Evolutionary conservation across 2,329 filamentous ascomycete genomes (phyloP), one percentile per base, ranked within the genome.

Genomic region (Aspergillus ochraceus): DNA sequence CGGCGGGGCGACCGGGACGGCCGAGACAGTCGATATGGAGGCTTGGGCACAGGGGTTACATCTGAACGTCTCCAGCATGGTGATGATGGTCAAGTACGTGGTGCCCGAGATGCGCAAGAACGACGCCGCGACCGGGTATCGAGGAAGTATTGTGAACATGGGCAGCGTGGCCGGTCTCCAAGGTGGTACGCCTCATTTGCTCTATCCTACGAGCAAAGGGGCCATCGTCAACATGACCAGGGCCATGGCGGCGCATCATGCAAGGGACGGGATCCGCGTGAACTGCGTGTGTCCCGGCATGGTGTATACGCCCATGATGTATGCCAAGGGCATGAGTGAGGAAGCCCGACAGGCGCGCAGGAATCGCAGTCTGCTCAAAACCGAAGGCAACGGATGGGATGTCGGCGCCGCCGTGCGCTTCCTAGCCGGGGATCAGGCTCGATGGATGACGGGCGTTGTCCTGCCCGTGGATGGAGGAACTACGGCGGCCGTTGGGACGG

Each of bases 61-160:
- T 49, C 75, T 88, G 51, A 90, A 90, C 66, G 84, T 90, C 4
- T 81, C 80, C 4, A 86, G 83, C 65, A 89, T 89, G 86, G 82
- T 89, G 30, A 76, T 83, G 57, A 88, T 89, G 85, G 77, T 78
- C 19, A 87, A 88, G 66, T 83, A 84, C 64, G 81, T 81, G 0
- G 82, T 90, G 30, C 87, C 86, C 0, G 81, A 76, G 3, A 89
- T 89, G 86, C 62, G 64, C 24, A 78, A 77, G 57, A 87, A 88
- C 57, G 74, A 79, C 6, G 77, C 77, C 0, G 77, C 81, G 39
- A 67, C 74, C 55, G 64, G 61, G 29, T 58, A 58, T 30, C 55
- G 55, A 42, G 69, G 68, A 4, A 70, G 62, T 29, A 66, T 70
- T 30, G 66, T 71, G n/a, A 89, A 89, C 66, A 85, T 89, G 79